A percentile compares a stretch with the other conserved stretches of the same genome.
phyloP scores from a whole-genome alignment of 306 rosid genomes.

The Spatholobus suberectus region DNA sequence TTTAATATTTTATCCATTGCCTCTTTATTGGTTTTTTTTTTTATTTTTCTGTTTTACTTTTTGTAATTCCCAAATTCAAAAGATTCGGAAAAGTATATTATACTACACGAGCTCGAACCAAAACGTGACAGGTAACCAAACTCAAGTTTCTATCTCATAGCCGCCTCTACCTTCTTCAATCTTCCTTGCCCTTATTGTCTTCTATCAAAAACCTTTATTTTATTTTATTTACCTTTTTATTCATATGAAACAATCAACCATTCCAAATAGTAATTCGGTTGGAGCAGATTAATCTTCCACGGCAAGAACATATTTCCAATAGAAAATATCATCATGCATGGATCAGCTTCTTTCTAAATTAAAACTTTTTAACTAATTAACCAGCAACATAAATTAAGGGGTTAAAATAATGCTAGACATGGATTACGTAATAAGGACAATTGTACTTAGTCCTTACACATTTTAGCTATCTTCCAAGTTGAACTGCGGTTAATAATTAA shows the following conservation, averaged over 20 bases:
- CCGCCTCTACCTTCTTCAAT: constrained; percentile 23
- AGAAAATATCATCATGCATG: background rate
- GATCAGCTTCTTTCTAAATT: background rate
- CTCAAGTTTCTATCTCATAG: constrained; percentile 13
- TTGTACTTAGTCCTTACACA: background rate
- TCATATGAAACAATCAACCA: background rate
- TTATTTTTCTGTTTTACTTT: background rate
- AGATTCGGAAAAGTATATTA: background rate
- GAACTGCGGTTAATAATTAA: background rate
- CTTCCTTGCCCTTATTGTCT: background rate
- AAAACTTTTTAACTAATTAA: background rate
- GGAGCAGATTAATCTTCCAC: background rate
- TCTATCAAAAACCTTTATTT: background rate
- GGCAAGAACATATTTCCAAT: background rate
- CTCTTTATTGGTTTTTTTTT: background rate
- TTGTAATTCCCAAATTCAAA: background rate
- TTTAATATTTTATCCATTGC: background rate
- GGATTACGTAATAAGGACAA: background rate
- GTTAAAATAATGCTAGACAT: background rate
- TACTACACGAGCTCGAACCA: constrained; percentile 1
- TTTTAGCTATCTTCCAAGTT: background rate
- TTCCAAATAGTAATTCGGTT: background rate
- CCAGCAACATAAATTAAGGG: background rate
- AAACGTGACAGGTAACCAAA: no score
- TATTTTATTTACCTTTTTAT: background rate